A percentile compares a stretch with the other conserved stretches of the same genome.
phyloP scores from a whole-genome alignment of 176 grass and related monocot species.

The Coix lacrymajobi region DNA sequence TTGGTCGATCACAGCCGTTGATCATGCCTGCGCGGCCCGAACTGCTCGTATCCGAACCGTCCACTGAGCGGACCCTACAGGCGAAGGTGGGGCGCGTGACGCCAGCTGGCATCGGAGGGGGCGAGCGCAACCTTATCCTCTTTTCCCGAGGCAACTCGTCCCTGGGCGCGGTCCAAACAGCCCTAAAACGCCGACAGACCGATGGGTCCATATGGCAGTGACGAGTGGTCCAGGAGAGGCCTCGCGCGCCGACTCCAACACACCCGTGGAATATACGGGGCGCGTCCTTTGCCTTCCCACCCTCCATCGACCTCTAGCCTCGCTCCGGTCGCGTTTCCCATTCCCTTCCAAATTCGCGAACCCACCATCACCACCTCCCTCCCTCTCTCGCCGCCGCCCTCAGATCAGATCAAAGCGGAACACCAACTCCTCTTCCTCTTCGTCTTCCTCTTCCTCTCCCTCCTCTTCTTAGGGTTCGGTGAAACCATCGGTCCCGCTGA shows the following conservation, averaged over 20 bases:
- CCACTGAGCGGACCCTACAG: background rate
- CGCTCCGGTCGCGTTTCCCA: constrained; percentile 7
- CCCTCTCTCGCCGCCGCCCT: constrained; percentile 6
- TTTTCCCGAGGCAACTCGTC: background rate
- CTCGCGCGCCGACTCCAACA: background rate
- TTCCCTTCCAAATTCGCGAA: constrained; percentile 13
- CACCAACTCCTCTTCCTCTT: background rate
- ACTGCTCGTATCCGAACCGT: constrained; percentile 20
- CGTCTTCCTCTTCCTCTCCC: background rate
- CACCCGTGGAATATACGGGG: constrained; percentile 35
- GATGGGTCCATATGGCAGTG: background rate
- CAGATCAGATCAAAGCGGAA: constrained; percentile 44
- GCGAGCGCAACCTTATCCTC: constrained; percentile 54
- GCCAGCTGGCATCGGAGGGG: constrained; percentile 64
- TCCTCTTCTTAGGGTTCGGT: constrained; percentile 6
- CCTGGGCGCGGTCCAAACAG: background rate
- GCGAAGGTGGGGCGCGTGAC: constrained; percentile 57
- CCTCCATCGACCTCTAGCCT: background rate
- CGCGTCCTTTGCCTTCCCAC: constrained; percentile 19
- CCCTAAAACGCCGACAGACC: background rate
- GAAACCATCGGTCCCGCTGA: background rate
- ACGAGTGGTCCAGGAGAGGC: background rate
- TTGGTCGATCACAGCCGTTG: background rate
- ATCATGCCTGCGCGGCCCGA: background rate
- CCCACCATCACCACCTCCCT: background rate